Evolutionary conservation across 2,329 filamentous ascomycete genomes (phyloP).

Genomic region (Xylaria multiplex): DNA sequence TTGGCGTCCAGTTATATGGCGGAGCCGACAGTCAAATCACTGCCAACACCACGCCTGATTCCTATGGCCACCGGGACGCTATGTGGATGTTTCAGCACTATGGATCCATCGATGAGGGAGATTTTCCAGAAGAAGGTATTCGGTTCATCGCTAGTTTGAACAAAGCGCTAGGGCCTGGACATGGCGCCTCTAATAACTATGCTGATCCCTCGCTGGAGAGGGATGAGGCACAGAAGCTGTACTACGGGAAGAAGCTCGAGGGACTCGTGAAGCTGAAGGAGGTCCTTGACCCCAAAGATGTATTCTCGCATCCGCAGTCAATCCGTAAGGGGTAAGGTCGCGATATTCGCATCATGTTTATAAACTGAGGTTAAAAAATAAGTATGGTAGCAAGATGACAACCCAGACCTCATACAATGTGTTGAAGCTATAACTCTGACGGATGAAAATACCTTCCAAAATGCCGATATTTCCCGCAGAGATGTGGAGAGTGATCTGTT

Average conservation of each 20-base stretch:
- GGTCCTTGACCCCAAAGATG: slow-evolving; percentile 41
- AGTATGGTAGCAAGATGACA: too few relatives aligned
- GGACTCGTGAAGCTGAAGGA: slow-evolving; percentile 41
- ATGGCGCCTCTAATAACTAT: slow-evolving; percentile 46
- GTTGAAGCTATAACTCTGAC: too few relatives aligned
- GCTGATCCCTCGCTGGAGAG: slow-evolving; percentile 41
- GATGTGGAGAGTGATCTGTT: too few relatives aligned
- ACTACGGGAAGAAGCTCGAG: slow-evolving; percentile 40
- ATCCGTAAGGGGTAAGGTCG: slow-evolving; percentile 27
- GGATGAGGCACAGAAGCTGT: slow-evolving; percentile 40
- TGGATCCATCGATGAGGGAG: slow-evolving; percentile 33
- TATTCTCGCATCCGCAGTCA: slow-evolving; percentile 47
- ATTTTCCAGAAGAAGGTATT: slow-evolving; percentile 40
- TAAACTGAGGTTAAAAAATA: too few relatives aligned
- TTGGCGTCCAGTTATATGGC: slow-evolving; percentile 50
- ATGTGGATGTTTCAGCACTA: slow-evolving; percentile 50
- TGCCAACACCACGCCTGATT: slow-evolving; percentile 17
- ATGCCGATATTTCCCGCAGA: too few relatives aligned
- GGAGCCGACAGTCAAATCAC: slow-evolving; percentile 50
- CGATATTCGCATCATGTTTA: too few relatives aligned
- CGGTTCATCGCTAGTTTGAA: slow-evolving; percentile 42
- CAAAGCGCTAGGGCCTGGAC: slow-evolving; percentile 37
- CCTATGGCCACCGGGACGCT: slow-evolving; percentile 47
- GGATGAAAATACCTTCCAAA: too few relatives aligned
- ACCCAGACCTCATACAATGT: too few relatives aligned